These are phyloP conservation scores for Sordaria brevicollis DNA, from an alignment of 495 filamentous ascomycete genomes.

Conservation along the genomic window DNA sequence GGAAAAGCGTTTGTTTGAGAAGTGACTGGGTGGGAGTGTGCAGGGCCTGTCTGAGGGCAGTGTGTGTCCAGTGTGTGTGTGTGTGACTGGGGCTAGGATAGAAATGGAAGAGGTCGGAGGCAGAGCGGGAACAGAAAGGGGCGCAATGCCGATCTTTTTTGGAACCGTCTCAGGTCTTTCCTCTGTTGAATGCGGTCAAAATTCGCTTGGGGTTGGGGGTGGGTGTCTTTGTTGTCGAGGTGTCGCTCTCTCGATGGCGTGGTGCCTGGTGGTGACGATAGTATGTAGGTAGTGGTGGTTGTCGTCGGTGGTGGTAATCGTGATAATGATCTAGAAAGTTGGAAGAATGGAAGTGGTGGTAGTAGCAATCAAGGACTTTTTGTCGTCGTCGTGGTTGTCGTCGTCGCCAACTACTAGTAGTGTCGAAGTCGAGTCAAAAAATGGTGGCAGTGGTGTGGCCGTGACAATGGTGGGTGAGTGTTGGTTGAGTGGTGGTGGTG, in stretches of 20 bases:
- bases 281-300: background rate
- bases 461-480: background rate
- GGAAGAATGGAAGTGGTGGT: too few relatives aligned
- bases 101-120: conserved; percentile 17
- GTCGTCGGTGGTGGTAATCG: background rate
- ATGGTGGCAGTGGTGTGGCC: too few relatives aligned
- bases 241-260: background rate
- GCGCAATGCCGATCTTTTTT: background rate
- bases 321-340: background rate
- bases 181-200: background rate
- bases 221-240: background rate
- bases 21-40: background rate
- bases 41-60: too few relatives aligned
- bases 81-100: conserved; percentile 16
- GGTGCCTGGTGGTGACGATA: background rate
- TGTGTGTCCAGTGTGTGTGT: too few relatives aligned
- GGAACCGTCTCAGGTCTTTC: background rate
- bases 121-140: conserved; percentile 5
- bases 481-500: background rate
- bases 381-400: too few relatives aligned
- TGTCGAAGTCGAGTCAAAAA: too few relatives aligned
- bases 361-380: background rate
- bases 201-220: background rate
- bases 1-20: conserved; percentile 18
- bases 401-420: background rate